These are phyloP conservation scores for Chenopodium album DNA, from an alignment of 148 eudicot species.

Conservation along the genomic window DNA sequence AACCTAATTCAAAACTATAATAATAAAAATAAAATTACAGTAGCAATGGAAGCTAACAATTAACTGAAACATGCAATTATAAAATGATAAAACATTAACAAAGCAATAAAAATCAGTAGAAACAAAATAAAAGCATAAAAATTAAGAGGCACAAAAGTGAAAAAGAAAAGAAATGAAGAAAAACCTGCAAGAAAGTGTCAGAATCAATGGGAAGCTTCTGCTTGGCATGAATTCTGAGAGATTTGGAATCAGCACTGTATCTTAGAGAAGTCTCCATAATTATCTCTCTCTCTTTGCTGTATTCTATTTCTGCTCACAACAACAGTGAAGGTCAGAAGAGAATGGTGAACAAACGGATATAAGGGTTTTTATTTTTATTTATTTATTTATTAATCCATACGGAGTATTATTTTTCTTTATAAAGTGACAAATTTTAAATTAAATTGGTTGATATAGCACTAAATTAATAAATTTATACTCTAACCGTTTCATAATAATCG, in stretches of 20 bases:
- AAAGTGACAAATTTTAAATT: too few species aligned
- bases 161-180: background rate
- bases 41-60: background rate
- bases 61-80: background rate
- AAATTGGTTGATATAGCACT: too few species aligned
- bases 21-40: background rate
- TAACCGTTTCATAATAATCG: too few species aligned
- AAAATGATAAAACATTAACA: background rate
- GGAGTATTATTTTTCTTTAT: too few species aligned
- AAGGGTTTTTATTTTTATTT: background rate
- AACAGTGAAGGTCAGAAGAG: background rate
- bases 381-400: too few species aligned
- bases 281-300: background rate
- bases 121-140: background rate
- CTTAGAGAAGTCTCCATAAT: conserved; percentile 84
- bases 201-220: conserved; percentile 57
- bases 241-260: conserved; percentile 56
- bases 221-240: conserved; percentile 77
- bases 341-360: background rate
- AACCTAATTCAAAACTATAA: background rate
- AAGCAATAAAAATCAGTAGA: background rate
- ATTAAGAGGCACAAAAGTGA: background rate
- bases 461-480: too few species aligned
- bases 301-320: background rate
- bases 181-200: conserved; percentile 55